These are phyloP conservation scores for Ganoderma leucocontextum DNA, from an alignment of 1,284 basidiomycete genomes.

Conservation along the genomic window DNA sequence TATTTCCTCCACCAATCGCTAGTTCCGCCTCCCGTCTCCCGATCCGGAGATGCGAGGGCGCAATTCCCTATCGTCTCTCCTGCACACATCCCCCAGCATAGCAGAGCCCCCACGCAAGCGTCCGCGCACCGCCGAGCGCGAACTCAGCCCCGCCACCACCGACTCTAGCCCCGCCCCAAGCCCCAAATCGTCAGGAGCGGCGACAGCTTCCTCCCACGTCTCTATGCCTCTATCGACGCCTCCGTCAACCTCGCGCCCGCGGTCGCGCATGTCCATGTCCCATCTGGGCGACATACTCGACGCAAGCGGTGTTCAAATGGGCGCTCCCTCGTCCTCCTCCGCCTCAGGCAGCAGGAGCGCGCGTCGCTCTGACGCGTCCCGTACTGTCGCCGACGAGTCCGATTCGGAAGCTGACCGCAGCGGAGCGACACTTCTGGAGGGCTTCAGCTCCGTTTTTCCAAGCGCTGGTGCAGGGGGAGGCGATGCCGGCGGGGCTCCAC, in stretches of 20 bases:
- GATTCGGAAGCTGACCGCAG: constrained; percentile 10
- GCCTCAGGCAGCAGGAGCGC: constrained; percentile 4
- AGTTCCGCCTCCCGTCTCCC: constrained; percentile 13
- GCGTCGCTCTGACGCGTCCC: constrained; percentile 12
- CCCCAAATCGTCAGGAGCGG: neutral
- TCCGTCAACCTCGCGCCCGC: neutral
- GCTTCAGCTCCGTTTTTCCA: constrained; percentile 3
- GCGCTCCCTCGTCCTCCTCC: constrained; percentile 8
- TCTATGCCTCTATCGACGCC: neutral
- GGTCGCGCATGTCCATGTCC: constrained; percentile 7
- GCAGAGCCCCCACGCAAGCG: constrained; percentile 30
- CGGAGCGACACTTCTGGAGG: constrained; percentile 21
- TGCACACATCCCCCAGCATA: constrained; percentile 10
- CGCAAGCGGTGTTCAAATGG: neutral
- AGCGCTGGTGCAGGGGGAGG: constrained; percentile 9
- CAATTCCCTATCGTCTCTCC: neutral
- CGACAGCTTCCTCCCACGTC: neutral
- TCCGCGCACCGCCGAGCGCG: constrained; percentile 27
- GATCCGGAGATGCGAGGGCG: constrained; percentile 17
- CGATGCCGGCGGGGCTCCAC: constrained; percentile 10
- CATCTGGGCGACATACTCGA: neutral
- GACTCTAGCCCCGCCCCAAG: neutral
- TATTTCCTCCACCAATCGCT: neutral
- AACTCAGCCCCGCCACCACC: neutral
- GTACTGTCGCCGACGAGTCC: neutral